Evolutionary conservation across 257 asterid genomes (phyloP).

Genomic region (Thymus quinquecostatus): DNA sequence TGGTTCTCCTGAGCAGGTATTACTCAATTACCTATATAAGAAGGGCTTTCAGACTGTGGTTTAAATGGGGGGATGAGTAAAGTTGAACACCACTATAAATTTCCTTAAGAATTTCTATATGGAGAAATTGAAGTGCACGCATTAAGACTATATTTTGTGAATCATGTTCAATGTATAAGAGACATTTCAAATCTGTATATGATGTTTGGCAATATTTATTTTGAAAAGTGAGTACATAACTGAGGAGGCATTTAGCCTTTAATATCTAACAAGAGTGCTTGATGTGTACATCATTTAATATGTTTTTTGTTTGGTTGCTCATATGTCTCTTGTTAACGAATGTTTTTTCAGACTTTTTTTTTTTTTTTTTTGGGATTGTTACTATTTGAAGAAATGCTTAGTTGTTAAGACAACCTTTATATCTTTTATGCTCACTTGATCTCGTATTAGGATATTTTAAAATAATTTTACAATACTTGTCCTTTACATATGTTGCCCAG

Average conservation of each 20-base stretch:
- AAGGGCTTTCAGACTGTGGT: neutral
- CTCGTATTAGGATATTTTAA: neutral
- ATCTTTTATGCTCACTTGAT: too few relatives aligned
- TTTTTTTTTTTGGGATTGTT: neutral
- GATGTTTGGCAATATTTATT: neutral
- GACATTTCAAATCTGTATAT: neutral
- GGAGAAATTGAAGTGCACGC: neutral
- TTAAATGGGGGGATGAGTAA: conserved; percentile 19
- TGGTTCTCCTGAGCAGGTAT: conserved; percentile 97
- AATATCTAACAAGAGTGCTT: neutral
- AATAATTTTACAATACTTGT: neutral
- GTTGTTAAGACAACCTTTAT: neutral
- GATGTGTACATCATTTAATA: neutral
- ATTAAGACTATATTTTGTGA: neutral
- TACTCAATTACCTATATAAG: conserved; percentile 23
- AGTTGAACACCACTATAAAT: neutral
- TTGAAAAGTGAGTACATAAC: neutral
- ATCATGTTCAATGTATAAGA: neutral
- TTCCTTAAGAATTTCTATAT: neutral
- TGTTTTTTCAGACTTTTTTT: neutral
- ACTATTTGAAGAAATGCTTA: neutral
- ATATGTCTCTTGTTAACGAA: neutral
- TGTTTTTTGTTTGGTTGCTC: neutral
- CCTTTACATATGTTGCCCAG: neutral
- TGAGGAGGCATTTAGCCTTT: neutral